Evolutionary conservation across 2,329 filamentous ascomycete species (phyloP), one percentile per base, ranked within the genome.

Genomic region (Claviceps purpurea): DNA sequence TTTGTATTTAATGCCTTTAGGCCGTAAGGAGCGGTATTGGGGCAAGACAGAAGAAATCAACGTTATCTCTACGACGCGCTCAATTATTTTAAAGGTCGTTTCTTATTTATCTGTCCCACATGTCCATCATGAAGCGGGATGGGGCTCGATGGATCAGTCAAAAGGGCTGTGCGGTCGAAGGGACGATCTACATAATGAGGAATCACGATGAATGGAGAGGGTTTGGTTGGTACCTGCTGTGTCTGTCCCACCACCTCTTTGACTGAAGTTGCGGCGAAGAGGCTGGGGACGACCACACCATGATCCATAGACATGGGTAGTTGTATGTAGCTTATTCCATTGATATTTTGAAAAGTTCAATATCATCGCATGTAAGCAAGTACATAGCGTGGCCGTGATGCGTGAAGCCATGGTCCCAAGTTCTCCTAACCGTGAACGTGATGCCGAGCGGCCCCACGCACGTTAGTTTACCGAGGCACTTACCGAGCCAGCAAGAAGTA

Each of bases 121-220:
- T 50, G 48, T 18, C 39, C 44, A n/a, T 39, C 39, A 53, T 47
- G 44, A 26, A 39, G 47, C 38, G 38, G 48, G 16, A 48, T 18
- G 48, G 48, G 43, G 44, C 26, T 39, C 5, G 48, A 47, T 20
- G 18, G 38, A 53, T 30, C 37, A 30, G 38, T 44, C 14, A 30
- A 43, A 43, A 42, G 34, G 24, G 26, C 30, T 38, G 10, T 47
- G 43, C 16, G 26, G 20, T 44, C 20, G 22, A 30, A 44, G 30
- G 18, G 14, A 50, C 43, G 44, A 47, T 50, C 42, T 40, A 44
- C 39, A 50, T 50, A 16, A 26, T 38, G 41, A 20, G 38, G 44
- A 50, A 47, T 14, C 52, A 39, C n/a, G 24, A 49, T 26, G 38
- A 40, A 5, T n/a, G 24, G 42, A n/a, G 13, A 45, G 20, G n/a